Evolutionary conservation across 352 stramenopile genomes (phyloP), one percentile per base, ranked within the genome.

Genomic region (Phytophthora podocarpi): DNA sequence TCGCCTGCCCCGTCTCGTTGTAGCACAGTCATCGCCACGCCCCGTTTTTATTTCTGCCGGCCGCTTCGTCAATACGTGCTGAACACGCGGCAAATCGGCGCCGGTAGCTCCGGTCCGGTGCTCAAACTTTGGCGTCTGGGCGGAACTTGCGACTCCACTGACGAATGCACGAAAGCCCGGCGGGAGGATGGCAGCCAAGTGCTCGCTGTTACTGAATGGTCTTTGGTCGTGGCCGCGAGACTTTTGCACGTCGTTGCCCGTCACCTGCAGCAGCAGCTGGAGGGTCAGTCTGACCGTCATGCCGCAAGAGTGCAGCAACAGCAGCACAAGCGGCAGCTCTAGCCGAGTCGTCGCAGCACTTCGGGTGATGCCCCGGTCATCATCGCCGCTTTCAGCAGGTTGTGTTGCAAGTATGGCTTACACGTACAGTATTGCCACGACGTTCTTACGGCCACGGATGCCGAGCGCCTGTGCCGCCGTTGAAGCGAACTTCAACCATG

Each of bases 1-100:
- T 26, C 0, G 6, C 2, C 13, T 35, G 24, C 51, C 64, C 48
- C 47, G 53, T 73, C 65, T 73, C 34, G 46, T 48, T 31, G 35
- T 59, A 51, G 11, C 24, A 58, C 63, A 71, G 63, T 67, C 63
- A 71, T 71, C 63, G 21, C 20, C 12, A 7, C 42, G 49, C 42
- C 57, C n/a, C n/a, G n/a, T n/a, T n/a, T n/a, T n/a, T 18, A 28
- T 56, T 56, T 64, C 39, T 64, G 58, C 46, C 15, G 9, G 21
- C 34, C n/a, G 27, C 37, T 48, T 64, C 43, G 57, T 68, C 64
- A 58, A 67, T 51, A 51, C 64, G 41, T 23, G 35, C 35, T 41
- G 47, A 67, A 66, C 56, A 55, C 50, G 61, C 39, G 12, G 56
- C 49, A 71, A 67, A 71, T 67, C 63, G 41, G 12, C 28, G n/a